These are phyloP conservation scores for Tolypocladium paradoxum DNA, from an alignment of 2,329 filamentous ascomycete genomes.

Conservation along the genomic window DNA sequence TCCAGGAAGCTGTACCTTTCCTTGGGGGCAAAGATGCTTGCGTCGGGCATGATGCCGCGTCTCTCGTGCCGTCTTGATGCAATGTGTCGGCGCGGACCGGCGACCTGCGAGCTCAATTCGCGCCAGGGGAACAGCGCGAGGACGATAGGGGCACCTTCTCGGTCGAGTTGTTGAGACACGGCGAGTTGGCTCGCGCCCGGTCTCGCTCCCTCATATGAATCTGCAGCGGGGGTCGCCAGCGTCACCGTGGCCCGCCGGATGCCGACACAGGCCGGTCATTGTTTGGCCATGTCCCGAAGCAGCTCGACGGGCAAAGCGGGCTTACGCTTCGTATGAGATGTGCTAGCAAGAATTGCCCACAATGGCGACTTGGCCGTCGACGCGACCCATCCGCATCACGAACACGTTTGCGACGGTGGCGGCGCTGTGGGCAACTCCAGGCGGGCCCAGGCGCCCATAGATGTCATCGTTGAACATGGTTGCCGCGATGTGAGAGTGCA, in stretches of 20 bases:
- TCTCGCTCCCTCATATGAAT: too few species aligned
- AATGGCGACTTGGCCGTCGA: too few species aligned
- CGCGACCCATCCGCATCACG: not conserved
- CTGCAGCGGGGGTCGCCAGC: not conserved
- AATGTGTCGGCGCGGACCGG: too few species aligned
- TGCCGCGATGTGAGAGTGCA: not conserved
- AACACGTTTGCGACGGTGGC: not conserved
- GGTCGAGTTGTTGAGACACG: not conserved
- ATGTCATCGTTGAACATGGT: too few species aligned
- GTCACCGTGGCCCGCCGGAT: slow-evolving; percentile 3
- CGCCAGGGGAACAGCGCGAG: not conserved
- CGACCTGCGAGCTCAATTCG: not conserved
- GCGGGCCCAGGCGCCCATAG: too few species aligned
- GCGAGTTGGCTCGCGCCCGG: not conserved
- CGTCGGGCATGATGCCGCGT: slow-evolving; percentile 8
- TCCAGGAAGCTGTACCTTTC: slow-evolving; percentile 35
- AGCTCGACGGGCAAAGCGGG: slow-evolving; percentile 4
- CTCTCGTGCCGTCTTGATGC: too few species aligned
- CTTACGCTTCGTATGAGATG: not conserved
- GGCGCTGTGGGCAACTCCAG: too few species aligned
- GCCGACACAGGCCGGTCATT: slow-evolving; percentile 8
- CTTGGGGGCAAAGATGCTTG: slow-evolving; percentile 1
- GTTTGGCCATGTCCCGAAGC: not conserved
- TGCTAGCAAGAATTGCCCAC: not conserved
- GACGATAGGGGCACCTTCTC: not conserved